phyloP scores from a whole-genome alignment of 306 rosid genomes.

The Quercus ilex region DNA sequence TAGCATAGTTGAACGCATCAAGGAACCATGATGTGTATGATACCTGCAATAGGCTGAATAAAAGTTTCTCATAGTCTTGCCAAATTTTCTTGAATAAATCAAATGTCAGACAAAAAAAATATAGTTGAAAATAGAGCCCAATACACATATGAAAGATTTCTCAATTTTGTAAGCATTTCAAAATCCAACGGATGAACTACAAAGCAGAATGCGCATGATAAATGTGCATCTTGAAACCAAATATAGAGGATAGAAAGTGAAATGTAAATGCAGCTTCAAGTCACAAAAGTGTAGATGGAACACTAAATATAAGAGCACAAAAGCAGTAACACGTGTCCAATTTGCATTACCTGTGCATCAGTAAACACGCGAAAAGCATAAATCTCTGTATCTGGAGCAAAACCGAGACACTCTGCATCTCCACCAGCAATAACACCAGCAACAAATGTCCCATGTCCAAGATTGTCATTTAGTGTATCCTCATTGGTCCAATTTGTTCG shows the following conservation, averaged over 20 bases:
- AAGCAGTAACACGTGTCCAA: slow-evolving; percentile 15
- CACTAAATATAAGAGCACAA: background rate
- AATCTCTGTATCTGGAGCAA: slow-evolving; percentile 97
- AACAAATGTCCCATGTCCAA: slow-evolving; percentile 97
- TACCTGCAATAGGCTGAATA: slow-evolving; percentile 98
- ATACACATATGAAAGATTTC: slow-evolving; percentile 3
- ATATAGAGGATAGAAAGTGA: background rate
- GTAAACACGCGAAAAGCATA: slow-evolving; percentile 98
- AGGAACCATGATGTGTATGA: slow-evolving; percentile 99
- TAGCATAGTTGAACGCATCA: slow-evolving; percentile 98
- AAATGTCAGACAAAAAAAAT: background rate
- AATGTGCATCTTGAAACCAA: background rate
- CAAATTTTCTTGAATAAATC: slow-evolving; percentile 26
- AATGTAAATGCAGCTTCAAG: background rate
- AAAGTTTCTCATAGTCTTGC: slow-evolving; percentile 68
- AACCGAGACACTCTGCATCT: slow-evolving; percentile 87
- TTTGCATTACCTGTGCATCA: slow-evolving; percentile 96
- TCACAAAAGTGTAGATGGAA: background rate
- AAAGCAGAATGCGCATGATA: slow-evolving; percentile 1
- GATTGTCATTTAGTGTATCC: slow-evolving; percentile 89
- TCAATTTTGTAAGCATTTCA: background rate
- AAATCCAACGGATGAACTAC: slow-evolving; percentile 4
- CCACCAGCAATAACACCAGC: slow-evolving; percentile 95
- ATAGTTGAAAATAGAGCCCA: background rate
- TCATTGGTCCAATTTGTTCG: slow-evolving; percentile 99